phyloP scores from a whole-genome alignment of 345 rosid genomes.

The Passiflora organensis region DNA sequence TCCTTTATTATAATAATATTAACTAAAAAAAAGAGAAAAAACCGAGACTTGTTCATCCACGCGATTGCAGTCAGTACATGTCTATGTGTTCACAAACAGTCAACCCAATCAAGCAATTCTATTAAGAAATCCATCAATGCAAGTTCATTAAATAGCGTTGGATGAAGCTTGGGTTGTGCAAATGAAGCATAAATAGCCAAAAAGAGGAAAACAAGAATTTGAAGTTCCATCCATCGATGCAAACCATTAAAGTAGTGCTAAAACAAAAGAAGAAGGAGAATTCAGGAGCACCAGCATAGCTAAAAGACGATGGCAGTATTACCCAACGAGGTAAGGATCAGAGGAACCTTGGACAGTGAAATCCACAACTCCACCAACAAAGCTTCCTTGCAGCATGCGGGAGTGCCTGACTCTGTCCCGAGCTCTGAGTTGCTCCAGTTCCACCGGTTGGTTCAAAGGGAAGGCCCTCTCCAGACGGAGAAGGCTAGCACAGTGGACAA shows the following conservation, averaged over 20 bases:
- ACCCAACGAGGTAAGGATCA: slow-evolving; percentile 88
- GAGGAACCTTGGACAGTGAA: slow-evolving; percentile 73
- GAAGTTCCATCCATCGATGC: background rate
- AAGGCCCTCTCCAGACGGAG: slow-evolving; percentile 61
- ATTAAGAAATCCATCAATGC: background rate
- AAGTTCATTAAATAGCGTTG: background rate
- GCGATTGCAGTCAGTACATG: too few species aligned
- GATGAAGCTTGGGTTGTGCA: background rate
- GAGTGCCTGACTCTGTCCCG: slow-evolving; percentile 71
- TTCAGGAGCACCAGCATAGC: background rate
- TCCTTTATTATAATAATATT: background rate
- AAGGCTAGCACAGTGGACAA: slow-evolving; percentile 32
- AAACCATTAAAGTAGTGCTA: slow-evolving; percentile 8
- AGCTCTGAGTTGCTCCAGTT: slow-evolving; percentile 49
- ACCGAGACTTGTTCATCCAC: too few species aligned
- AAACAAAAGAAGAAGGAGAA: too few species aligned
- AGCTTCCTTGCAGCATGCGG: slow-evolving; percentile 50
- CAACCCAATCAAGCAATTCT: too few species aligned
- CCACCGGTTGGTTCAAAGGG: slow-evolving; percentile 50
- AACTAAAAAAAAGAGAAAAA: background rate
- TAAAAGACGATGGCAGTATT: slow-evolving; percentile 10
- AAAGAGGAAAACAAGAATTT: background rate
- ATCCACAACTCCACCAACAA: slow-evolving; percentile 53
- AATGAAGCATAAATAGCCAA: background rate
- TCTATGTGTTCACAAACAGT: too few species aligned